Evolutionary conservation across 1,284 basidiomycete genomes (phyloP), one percentile per base, ranked within the genome.

Genomic region (Fomitopsis palustris): DNA sequence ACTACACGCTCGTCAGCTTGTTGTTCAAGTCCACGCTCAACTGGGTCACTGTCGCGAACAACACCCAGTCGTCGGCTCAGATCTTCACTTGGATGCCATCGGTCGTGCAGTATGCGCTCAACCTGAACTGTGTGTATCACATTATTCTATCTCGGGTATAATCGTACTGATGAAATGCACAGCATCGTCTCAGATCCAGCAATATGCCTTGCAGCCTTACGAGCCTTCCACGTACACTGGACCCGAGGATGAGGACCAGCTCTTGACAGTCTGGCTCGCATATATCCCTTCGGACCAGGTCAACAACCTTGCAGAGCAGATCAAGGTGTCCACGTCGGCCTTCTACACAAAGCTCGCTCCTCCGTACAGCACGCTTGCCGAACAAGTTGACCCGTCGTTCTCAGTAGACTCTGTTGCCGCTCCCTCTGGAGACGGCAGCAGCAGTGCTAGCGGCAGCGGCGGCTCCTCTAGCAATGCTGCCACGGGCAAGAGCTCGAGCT

Each of bases 1-100:
- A 73, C 0, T 80, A 75, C 60, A 76, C 76, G 8, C 52, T 83
- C 54, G 81, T 90, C 67, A 83, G 77, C 55, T 65, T 92, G 33
- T 65, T 89, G 65, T 89, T 89, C 71, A 78, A 82, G 54, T 42
- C 56, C 0, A 75, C 71, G 12, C 73, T 92, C 56, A 80, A 79
- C 59, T 93, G 90, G 90, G 42, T 67, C 0, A 90, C 85, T 62
- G 87, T 92, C 2, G 79, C 79, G n/a, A 58, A 55, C 5, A 80
- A 74, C 61, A 47, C 69, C 8, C 70, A 81, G 31, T 76, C 84
- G 4, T 76, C 79, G 10, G 81, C 77, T 53, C 87, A 92, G 73
- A 77, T 93, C 49, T 88, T 92, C 64, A 79, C 78, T 1, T 84
- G 77, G 67, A 70, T 83, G 53, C 86, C 88, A 2, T 33, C 66